Evolutionary conservation across 768 basidiomycete species (phyloP), one percentile per base, ranked within the genome.

Genomic region (Xanthoconium stramineum): DNA sequence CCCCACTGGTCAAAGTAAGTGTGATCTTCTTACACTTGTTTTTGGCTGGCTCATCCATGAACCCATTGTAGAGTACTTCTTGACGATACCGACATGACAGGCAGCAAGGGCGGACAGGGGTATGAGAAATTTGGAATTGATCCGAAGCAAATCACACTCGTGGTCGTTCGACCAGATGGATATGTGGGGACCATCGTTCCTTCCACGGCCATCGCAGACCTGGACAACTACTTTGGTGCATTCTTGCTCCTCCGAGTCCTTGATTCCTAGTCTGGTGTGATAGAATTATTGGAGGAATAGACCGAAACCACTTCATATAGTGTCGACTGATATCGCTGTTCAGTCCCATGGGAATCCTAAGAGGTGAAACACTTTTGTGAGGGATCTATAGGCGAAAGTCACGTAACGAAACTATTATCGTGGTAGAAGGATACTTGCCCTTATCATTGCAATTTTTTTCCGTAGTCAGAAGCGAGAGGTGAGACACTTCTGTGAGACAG

Each of bases 1-100:
- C 24, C 24, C 76, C 78, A 79, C 46, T 78, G 77, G 77, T 66
- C 73, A 19, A 75, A 75, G 76, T 77, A 28, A 36, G 69, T 73
- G 51, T 35, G 43, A 2, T 47, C 13, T 12, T 57, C 13, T 53
- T 14, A 30, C 10, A 8, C 12, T 6, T 38, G 38, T 39, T 8
- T 17, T 9, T 37, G 32, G 15, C n/a, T 9, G n/a, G 37, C 40
- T 53, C 33, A 64, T 30, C 10, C n/a, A 32, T 39, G 44, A 33
- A 40, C 36, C 6, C 38, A 35, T 49, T 29, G 45, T 35, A 75
- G 75, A 58, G 69, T 76, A 2, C 59, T 71, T 15, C 52, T 73
- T 5, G 75, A 77, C 51, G 74, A 76, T 55, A 62, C 65, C 12
- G 72, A 75, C 29, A 45, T 65, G 35, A 69, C 69, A 24, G 24